Percentiles rank a stretch among this genome's conserved stretches.
phyloP scores from a whole-genome alignment of 2,329 filamentous ascomycete species.

The Monosporascus cannonballus region DNA sequence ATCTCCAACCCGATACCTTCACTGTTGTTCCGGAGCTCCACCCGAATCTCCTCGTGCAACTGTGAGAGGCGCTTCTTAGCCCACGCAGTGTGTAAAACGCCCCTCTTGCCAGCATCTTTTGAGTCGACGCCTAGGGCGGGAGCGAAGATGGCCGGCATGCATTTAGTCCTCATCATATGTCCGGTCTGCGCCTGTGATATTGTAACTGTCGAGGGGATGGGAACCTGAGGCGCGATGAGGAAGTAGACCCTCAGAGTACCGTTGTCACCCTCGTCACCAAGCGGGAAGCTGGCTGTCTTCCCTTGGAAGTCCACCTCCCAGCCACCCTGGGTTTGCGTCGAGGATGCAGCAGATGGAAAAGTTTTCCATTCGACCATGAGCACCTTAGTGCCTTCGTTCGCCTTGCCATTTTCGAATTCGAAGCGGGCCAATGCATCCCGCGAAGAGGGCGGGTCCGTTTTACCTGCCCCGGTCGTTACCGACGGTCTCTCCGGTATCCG shows the following conservation, averaged over 20 bases:
- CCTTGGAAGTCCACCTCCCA: constrained; percentile 85
- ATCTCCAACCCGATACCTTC: constrained; percentile 83
- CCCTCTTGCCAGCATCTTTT: constrained; percentile 64
- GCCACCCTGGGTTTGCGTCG: constrained; percentile 16
- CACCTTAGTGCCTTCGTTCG: constrained; percentile 82
- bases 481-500: constrained; percentile 5
- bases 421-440: constrained; percentile 67
- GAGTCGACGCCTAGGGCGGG: constrained; percentile 64
- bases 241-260: constrained; percentile 67
- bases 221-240: constrained; percentile 65
- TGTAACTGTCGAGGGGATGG: constrained; percentile 66
- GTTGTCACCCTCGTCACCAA: constrained; percentile 46
- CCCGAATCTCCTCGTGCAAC: constrained; percentile 69
- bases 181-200: constrained; percentile 42
- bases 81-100: constrained; percentile 86
- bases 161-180: constrained; percentile 57
- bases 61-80: constrained; percentile 74
- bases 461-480: constrained; percentile 27
- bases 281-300: constrained; percentile 65
- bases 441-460: constrained; percentile 40
- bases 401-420: constrained; percentile 73
- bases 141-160: constrained; percentile 81
- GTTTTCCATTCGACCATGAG: constrained; percentile 87
- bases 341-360: constrained; percentile 23
- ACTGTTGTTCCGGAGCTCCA: constrained; percentile 65